Conservation (phyloP, 352 stramenopile species). For the Globisporangium cederbergense region DNA sequence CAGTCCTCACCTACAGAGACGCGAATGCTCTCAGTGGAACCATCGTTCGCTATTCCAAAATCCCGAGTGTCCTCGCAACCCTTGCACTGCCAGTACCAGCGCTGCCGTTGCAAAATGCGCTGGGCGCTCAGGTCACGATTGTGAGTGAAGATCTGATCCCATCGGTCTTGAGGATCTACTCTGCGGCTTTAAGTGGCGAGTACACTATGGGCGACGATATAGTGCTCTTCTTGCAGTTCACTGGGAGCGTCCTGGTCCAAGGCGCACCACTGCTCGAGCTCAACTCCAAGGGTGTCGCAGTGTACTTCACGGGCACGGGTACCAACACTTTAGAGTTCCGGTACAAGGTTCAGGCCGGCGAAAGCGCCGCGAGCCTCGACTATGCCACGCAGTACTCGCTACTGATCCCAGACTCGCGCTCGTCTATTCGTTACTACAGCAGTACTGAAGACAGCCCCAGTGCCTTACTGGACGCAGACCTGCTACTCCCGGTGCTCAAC, state of each 20-base stretch:
- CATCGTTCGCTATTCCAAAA: constrained; percentile 33
- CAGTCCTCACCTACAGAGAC: constrained; percentile 27
- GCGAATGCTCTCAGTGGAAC: constrained; percentile 27
- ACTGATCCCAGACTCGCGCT: constrained; percentile 18
- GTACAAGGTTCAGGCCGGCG: constrained; percentile 52
- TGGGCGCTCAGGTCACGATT: constrained; percentile 25
- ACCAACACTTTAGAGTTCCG: constrained; percentile 54
- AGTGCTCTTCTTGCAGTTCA: constrained; percentile 53
- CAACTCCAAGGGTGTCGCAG: constrained; percentile 56
- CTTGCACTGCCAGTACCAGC: constrained; percentile 30
- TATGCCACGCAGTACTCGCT: constrained; percentile 48
- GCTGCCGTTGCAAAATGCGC: neutral
- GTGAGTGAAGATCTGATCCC: constrained; percentile 35
- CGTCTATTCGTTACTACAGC: constrained; percentile 10
- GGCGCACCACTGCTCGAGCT: constrained; percentile 58
- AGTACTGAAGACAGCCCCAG: neutral
- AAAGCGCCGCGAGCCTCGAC: constrained; percentile 42
- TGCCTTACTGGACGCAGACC: constrained; percentile 27
- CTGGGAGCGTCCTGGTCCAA: constrained; percentile 39
- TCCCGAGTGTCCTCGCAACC: constrained; percentile 23
- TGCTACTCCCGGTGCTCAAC: constrained; percentile 30
- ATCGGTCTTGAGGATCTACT: constrained; percentile 35
- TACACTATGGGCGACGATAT: constrained; percentile 71
- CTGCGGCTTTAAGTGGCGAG: constrained; percentile 32
- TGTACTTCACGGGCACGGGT: constrained; percentile 43